These are phyloP conservation scores for Epichloe gansuensis DNA, from an alignment of 2,329 filamentous ascomycete species.

Conservation along the genomic window DNA sequence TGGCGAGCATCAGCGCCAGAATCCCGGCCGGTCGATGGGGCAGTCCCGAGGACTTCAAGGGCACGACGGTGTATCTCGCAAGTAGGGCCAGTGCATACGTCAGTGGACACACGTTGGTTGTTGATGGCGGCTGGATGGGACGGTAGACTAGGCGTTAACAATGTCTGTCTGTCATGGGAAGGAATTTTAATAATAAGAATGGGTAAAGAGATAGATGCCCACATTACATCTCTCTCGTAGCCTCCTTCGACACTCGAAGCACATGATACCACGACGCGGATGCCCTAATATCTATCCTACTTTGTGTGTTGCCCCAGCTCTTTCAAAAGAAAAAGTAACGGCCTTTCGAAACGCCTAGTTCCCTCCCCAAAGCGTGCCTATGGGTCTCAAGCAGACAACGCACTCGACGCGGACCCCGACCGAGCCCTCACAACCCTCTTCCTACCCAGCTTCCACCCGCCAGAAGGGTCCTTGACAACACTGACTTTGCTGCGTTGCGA, in stretches of 20 bases:
- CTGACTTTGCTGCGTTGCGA: conserved; percentile 14
- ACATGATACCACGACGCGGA: no score
- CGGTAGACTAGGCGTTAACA: conserved; percentile 32
- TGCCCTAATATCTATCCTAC: no score
- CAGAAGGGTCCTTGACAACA: conserved; percentile 9
- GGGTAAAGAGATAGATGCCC: not conserved
- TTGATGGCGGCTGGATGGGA: conserved; percentile 92
- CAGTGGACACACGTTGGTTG: conserved; percentile 67
- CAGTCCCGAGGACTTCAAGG: conserved; percentile 76
- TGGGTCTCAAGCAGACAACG: not conserved
- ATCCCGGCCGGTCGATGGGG: conserved; percentile 84
- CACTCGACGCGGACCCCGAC: conserved; percentile 6
- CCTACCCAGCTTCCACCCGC: conserved; percentile 12
- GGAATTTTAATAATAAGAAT: not conserved
- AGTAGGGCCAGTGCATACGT: conserved; percentile 70
- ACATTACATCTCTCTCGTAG: not conserved
- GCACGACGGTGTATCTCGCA: conserved; percentile 64
- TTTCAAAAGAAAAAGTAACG: not conserved
- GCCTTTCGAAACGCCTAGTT: not conserved
- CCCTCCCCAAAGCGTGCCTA: no score
- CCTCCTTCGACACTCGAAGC: no score
- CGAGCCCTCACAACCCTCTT: conserved; percentile 13
- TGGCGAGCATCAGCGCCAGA: conserved; percentile 61
- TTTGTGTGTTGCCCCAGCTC: no score
- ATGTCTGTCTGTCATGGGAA: no score